phyloP scores from a whole-genome alignment of 768 basidiomycete species.

The Mycena galopus region DNA sequence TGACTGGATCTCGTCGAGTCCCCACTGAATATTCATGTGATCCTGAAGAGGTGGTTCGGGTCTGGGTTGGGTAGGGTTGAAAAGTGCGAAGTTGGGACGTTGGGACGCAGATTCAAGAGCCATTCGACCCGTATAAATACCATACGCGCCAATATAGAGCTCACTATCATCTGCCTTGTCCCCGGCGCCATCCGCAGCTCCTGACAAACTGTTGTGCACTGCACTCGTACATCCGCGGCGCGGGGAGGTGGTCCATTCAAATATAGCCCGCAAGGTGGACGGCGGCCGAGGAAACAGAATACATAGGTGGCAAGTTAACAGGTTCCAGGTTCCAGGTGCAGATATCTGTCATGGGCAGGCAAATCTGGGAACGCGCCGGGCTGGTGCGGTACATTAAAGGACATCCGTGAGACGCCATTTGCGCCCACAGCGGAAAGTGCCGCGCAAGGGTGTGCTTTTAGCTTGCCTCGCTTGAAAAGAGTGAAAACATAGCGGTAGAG shows the following conservation, averaged over 20 bases:
- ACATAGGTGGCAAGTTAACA: constrained; percentile 3
- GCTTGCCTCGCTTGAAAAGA: neutral
- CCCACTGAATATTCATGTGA: neutral
- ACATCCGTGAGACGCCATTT: constrained; percentile 23
- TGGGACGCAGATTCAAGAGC: neutral
- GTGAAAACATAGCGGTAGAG: neutral
- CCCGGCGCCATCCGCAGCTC: constrained; percentile 21
- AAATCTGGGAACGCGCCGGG: constrained; percentile 1
- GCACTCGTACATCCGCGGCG: constrained; percentile 24
- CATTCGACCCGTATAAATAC: constrained; percentile 23
- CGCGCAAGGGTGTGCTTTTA: neutral
- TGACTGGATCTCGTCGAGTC: constrained; percentile 22
- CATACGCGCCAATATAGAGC: neutral
- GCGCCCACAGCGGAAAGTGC: constrained; percentile 13
- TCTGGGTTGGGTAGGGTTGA: too few relatives aligned
- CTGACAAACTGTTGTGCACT: neutral
- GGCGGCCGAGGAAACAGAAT: neutral
- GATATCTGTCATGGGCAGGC: constrained; percentile 3
- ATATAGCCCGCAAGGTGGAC: constrained; percentile 1
- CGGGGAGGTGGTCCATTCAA: constrained; percentile 14
- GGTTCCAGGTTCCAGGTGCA: constrained; percentile 2
- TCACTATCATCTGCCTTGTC: constrained; percentile 26
- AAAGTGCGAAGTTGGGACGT: neutral
- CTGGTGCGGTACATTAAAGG: constrained; percentile 11
- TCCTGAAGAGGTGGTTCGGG: too few relatives aligned